A percentile compares a stretch with the other conserved stretches of the same genome.
Conservation (phyloP, 768 basidiomycete species). For the Pleurotus tuber-regium region DNA sequence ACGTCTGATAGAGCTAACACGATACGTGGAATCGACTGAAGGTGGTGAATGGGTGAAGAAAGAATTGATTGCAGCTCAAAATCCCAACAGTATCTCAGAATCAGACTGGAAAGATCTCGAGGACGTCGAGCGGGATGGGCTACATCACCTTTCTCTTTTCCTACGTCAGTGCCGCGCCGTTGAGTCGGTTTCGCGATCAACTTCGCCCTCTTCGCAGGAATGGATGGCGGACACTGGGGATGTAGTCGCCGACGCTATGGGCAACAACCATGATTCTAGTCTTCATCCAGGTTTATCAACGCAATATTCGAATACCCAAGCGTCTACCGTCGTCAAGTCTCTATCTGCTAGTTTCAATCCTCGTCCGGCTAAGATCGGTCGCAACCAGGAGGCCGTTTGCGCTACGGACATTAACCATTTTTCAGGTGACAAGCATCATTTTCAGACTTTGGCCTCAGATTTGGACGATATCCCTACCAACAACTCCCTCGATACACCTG, state of each 20-base stretch:
- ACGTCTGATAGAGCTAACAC: constrained; percentile 33
- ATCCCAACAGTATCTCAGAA: constrained; percentile 11
- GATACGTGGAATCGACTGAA: constrained; percentile 23
- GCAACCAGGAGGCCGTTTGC: background rate
- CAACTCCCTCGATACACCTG: too few species aligned
- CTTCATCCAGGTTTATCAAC: too few species aligned
- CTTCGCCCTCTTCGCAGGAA: background rate
- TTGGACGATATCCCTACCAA: too few species aligned
- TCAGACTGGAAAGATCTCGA: constrained; percentile 15
- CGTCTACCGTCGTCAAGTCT: background rate
- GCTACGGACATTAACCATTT: too few species aligned
- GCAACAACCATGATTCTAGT: too few species aligned
- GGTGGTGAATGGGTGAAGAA: constrained; percentile 42
- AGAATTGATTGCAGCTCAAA: constrained; percentile 18
- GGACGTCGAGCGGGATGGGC: constrained; percentile 23
- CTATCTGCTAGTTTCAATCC: background rate
- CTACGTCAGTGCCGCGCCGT: constrained; percentile 4
- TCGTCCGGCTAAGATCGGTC: background rate
- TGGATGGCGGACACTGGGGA: too few species aligned
- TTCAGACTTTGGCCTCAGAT: too few species aligned
- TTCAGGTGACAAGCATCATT: too few species aligned
- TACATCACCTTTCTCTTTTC: constrained; percentile 15
- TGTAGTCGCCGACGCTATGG: too few species aligned
- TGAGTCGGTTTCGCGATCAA: background rate
- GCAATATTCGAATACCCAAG: too few species aligned